These are phyloP conservation scores for Thelonectria discophora DNA, from an alignment of 2,329 filamentous ascomycete genomes.

Conservation along the genomic window DNA sequence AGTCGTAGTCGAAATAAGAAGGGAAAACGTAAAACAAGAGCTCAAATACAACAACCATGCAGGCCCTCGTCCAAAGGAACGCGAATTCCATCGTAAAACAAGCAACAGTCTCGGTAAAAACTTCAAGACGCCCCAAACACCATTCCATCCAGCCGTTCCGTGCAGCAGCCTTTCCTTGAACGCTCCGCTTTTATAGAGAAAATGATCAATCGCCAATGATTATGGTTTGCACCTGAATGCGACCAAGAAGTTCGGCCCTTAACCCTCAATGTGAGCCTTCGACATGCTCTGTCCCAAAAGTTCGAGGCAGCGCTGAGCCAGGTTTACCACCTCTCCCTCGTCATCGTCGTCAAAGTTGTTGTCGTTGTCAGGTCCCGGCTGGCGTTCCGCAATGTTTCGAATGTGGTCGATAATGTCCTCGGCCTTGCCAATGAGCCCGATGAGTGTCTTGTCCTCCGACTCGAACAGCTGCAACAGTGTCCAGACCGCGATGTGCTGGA, in stretches of 20 bases:
- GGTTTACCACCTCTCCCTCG: slow-evolving; percentile 89
- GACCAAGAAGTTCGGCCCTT: slow-evolving; percentile 31
- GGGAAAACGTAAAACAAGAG: slow-evolving; percentile 27
- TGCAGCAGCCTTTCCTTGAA: slow-evolving; percentile 29
- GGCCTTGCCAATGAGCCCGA: slow-evolving; percentile 86
- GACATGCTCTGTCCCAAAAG: slow-evolving; percentile 79
- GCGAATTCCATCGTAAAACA: slow-evolving; percentile 28
- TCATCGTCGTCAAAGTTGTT: slow-evolving; percentile 89
- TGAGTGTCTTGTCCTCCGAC: slow-evolving; percentile 90
- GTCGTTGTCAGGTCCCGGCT: slow-evolving; percentile 87
- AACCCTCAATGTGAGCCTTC: slow-evolving; percentile 86
- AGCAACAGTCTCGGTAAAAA: slow-evolving; percentile 38
- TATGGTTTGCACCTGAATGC: slow-evolving; percentile 9
- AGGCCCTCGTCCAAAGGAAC: slow-evolving; percentile 32
- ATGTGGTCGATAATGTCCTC: slow-evolving; percentile 94
- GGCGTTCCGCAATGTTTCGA: slow-evolving; percentile 87
- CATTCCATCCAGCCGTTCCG: slow-evolving; percentile 36
- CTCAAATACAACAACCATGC: slow-evolving; percentile 33
- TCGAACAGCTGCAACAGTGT: slow-evolving; percentile 94
- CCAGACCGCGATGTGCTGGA: slow-evolving; percentile 99
- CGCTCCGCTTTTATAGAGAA: slow-evolving; percentile 41
- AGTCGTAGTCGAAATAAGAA: slow-evolving; percentile 32
- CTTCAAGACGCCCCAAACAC: slow-evolving; percentile 46
- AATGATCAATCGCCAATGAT: slow-evolving; percentile 33
- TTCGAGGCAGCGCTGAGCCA: slow-evolving; percentile 90